Percentiles rank a stretch among this genome's conserved stretches.
phyloP scores from a whole-genome alignment of 257 asterid species.

The Avicennia marina region DNA sequence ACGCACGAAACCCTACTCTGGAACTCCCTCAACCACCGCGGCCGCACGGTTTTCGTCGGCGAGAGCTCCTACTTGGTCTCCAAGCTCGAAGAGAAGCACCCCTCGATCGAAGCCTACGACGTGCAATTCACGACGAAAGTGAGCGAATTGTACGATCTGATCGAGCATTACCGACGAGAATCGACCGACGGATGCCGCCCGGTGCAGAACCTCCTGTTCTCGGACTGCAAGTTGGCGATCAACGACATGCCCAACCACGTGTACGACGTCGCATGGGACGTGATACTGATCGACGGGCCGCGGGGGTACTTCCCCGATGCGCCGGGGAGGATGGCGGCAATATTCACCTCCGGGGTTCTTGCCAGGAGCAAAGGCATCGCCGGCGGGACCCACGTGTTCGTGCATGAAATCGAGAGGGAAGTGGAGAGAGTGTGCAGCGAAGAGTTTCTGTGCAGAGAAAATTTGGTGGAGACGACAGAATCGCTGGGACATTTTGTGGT shows the following conservation, averaged over 20 bases:
- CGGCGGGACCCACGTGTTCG: slow-evolving; percentile 45
- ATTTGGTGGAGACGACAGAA: too few species aligned
- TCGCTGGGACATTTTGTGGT: too few species aligned
- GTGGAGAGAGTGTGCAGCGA: slow-evolving; percentile 44
- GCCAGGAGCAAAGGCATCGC: slow-evolving; percentile 66
- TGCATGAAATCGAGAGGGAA: slow-evolving; percentile 48
- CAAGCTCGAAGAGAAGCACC: slow-evolving; percentile 43
- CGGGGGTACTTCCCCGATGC: slow-evolving; percentile 42
- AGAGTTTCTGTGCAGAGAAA: slow-evolving; percentile 43
- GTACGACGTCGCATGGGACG: slow-evolving; percentile 87
- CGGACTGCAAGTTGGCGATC: slow-evolving; percentile 68
- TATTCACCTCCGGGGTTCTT: slow-evolving; percentile 71
- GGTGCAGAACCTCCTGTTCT: slow-evolving; percentile 73
- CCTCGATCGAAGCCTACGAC: slow-evolving; percentile 76
- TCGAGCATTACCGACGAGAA: slow-evolving; percentile 44
- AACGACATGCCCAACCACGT: slow-evolving; percentile 86
- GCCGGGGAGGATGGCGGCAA: slow-evolving; percentile 75
- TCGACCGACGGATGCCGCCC: slow-evolving; percentile 49
- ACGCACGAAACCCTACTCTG: slow-evolving; percentile 76
- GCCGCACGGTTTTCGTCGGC: slow-evolving; percentile 69
- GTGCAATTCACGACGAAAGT: slow-evolving; percentile 60
- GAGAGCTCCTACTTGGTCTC: slow-evolving; percentile 53
- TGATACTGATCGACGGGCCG: slow-evolving; percentile 72
- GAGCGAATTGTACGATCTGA: slow-evolving; percentile 47
- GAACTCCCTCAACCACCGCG: slow-evolving; percentile 64